Evolutionary conservation across 148 eudicot genomes (phyloP).

Genomic region (Linanthus parryae): DNA sequence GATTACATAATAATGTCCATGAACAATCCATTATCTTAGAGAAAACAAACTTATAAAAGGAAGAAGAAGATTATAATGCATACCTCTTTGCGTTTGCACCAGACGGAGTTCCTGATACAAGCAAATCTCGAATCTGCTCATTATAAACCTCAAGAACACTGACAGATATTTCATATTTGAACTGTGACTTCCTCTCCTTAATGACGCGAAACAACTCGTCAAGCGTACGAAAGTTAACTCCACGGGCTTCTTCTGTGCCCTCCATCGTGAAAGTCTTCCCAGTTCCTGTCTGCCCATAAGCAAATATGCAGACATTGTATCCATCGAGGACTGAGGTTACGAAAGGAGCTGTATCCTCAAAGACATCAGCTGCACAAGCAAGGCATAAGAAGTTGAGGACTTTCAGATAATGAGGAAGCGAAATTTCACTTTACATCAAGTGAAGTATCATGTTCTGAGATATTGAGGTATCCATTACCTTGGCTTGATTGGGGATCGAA

Average conservation of each 20-base stretch:
- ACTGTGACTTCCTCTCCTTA: slow-evolving; percentile 51
- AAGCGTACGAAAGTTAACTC: slow-evolving; percentile 88
- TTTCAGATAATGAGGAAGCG: no score
- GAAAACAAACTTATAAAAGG: no score
- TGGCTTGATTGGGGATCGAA: slow-evolving; percentile 81
- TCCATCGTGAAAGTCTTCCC: slow-evolving; percentile 99
- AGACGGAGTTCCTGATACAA: slow-evolving; percentile 56
- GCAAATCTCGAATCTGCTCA: slow-evolving; percentile 89
- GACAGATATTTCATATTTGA: slow-evolving; percentile 70
- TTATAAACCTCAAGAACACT: slow-evolving; percentile 92
- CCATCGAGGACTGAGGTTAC: slow-evolving; percentile 94
- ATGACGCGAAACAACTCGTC: slow-evolving; percentile 67
- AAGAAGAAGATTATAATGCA: no score
- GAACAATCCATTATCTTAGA: no score
- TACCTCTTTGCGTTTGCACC: slow-evolving; percentile 69
- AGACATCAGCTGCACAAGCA: slow-evolving; percentile 51
- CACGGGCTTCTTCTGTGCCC: slow-evolving; percentile 78
- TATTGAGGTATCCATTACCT: slow-evolving; percentile 35
- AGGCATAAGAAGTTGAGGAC: slow-evolving; percentile 3
- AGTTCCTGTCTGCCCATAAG: slow-evolving; percentile 97
- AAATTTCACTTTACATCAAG: background rate
- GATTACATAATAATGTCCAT: no score
- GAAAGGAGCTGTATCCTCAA: slow-evolving; percentile 86
- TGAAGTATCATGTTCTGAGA: no score
- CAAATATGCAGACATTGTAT: slow-evolving; percentile 92